phyloP scores from a whole-genome alignment of 2,329 filamentous ascomycete genomes.

The Hirsutella rhossiliensis region DNA sequence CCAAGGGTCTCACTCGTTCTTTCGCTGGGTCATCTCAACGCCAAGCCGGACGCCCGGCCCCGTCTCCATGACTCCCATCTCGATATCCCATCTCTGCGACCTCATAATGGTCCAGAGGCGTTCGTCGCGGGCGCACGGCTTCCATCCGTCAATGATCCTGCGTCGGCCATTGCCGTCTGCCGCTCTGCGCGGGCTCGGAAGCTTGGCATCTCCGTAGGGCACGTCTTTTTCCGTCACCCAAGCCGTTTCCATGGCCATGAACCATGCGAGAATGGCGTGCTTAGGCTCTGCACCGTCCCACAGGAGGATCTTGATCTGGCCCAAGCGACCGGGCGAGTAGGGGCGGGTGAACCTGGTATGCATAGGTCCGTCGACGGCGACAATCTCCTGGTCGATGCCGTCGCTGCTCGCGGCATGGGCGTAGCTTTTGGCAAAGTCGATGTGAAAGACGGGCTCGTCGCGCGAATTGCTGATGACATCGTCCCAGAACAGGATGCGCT shows the following conservation, averaged over 20 bases:
- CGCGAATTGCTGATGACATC: slow-evolving; percentile 16
- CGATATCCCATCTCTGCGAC: slow-evolving; percentile 21
- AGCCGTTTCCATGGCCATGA: slow-evolving; percentile 22
- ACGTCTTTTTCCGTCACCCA: slow-evolving; percentile 16
- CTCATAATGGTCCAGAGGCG: slow-evolving; percentile 17
- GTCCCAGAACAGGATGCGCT: slow-evolving; percentile 46
- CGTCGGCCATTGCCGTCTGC: neutral
- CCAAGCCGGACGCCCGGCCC: slow-evolving; percentile 19
- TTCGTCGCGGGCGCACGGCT: slow-evolving; percentile 4
- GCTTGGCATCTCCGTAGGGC: slow-evolving; percentile 9
- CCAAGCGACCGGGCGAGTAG: slow-evolving; percentile 7
- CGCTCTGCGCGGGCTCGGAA: neutral
- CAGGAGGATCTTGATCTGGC: slow-evolving; percentile 22
- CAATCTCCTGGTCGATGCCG: slow-evolving; percentile 7
- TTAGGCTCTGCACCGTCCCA: slow-evolving; percentile 15
- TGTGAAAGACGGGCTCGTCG: slow-evolving; percentile 16
- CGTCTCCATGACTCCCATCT: slow-evolving; percentile 24
- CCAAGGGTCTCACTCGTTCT: neutral
- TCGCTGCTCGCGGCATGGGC: slow-evolving; percentile 18
- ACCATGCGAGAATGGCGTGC: slow-evolving; percentile 24
- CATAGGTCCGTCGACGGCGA: slow-evolving; percentile 16
- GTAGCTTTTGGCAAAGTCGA: slow-evolving; percentile 31
- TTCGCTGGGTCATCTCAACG: neutral
- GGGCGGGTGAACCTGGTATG: slow-evolving; percentile 18
- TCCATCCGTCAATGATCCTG: neutral